Percentiles rank a stretch among this genome's conserved stretches.
Conservation (phyloP, 1,139 yeast species). For the Debaryomycetaceae sp. region DNA sequence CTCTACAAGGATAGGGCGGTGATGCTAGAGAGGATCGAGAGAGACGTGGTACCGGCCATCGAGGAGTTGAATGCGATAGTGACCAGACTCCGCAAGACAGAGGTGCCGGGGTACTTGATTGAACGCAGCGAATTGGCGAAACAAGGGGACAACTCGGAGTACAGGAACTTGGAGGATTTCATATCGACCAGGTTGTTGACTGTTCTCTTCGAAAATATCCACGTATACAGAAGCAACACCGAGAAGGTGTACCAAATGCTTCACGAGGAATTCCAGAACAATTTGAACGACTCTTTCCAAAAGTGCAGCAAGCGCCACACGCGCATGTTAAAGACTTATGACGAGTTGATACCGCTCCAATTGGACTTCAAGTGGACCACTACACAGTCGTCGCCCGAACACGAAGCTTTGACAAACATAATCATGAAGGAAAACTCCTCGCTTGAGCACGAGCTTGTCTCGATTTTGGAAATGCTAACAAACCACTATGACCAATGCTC, state of each 20-base stretch:
- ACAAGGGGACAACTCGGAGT: conserved; percentile 1
- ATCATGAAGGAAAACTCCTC: conserved; percentile 41
- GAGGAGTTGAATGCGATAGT: conserved; percentile 24
- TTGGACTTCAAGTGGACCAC: conserved; percentile 10
- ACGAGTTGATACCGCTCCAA: conserved; percentile 19
- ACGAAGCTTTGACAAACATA: conserved; percentile 15
- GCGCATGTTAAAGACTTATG: conserved; percentile 18
- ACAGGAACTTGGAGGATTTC: conserved; percentile 24
- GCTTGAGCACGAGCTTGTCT: conserved; percentile 69
- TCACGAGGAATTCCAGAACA: conserved; percentile 13
- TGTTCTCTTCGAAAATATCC: conserved; percentile 23
- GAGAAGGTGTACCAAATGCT: conserved; percentile 20
- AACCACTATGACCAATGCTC: conserved; percentile 79
- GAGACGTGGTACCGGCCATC: conserved; percentile 20
- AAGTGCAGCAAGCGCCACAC: conserved; percentile 13
- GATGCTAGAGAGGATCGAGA: conserved; percentile 10
- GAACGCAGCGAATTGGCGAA: conserved; percentile 6
- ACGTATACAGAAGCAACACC: conserved; percentile 26
- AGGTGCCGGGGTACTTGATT: conserved; percentile 28
- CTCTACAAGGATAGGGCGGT: conserved; percentile 11
- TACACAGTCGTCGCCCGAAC: conserved; percentile 10
- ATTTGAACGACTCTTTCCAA: conserved; percentile 14
- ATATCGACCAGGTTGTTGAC: conserved; percentile 34
- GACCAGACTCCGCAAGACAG: conserved; percentile 18
- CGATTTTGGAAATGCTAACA: conserved; percentile 66